Conservation (phyloP, 768 basidiomycete species). For the Neoboletus subvelutipes region DNA sequence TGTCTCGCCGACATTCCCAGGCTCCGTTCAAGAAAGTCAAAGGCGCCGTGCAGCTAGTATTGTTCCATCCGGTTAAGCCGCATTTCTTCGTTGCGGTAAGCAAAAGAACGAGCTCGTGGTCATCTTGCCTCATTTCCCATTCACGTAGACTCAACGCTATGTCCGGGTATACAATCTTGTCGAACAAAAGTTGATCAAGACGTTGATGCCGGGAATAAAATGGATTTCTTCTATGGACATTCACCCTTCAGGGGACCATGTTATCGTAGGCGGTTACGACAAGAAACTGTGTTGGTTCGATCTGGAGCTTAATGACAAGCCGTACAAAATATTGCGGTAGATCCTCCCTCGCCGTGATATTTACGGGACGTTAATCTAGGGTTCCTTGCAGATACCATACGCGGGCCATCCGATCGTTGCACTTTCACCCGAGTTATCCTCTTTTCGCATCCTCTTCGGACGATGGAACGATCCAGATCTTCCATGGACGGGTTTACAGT, state of each 20-base stretch:
- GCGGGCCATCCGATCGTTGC: conserved; percentile 87
- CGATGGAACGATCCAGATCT: conserved; percentile 95
- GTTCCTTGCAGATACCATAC: conserved; percentile 73
- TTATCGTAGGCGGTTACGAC: conserved; percentile 97
- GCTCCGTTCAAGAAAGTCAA: conserved; percentile 97
- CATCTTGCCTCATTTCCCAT: conserved; percentile 7
- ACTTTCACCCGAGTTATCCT: conserved; percentile 93
- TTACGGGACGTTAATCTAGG: conserved; percentile 12
- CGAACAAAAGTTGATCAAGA: conserved; percentile 90
- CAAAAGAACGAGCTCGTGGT: conserved; percentile 18
- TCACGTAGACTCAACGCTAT: conserved; percentile 86
- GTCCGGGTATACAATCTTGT: conserved; percentile 93
- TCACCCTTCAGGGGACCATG: conserved; percentile 92
- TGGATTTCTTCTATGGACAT: conserved; percentile 99
- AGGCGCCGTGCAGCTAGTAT: conserved; percentile 84
- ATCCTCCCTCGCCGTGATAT: not conserved
- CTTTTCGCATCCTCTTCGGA: conserved; percentile 96
- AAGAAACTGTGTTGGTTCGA: conserved; percentile 99
- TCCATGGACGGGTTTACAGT: conserved; percentile 92
- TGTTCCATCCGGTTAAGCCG: conserved; percentile 93
- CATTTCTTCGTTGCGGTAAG: conserved; percentile 97
- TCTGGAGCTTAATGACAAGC: conserved; percentile 92
- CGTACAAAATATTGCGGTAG: conserved; percentile 93
- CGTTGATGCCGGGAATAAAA: conserved; percentile 89
- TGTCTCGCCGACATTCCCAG: conserved; percentile 92